phyloP scores from a whole-genome alignment of 441 rosid species.

The Jatropha multifida region DNA sequence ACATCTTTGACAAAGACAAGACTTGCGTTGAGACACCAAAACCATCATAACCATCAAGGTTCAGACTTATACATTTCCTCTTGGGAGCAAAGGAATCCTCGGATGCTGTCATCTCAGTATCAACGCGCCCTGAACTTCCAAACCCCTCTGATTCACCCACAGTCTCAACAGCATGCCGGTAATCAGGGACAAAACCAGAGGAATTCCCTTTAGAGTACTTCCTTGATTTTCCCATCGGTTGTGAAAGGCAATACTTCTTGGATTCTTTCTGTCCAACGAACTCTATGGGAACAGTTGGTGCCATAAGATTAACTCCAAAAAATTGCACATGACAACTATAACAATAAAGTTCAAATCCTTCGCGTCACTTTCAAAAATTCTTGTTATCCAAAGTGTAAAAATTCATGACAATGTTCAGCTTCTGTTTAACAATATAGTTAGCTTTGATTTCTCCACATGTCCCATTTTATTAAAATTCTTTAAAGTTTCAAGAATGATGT shows the following conservation, averaged over 20 bases:
- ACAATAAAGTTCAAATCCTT: conserved; percentile 20
- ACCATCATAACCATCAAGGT: conserved; percentile 39
- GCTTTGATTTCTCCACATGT: not conserved
- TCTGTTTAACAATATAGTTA: not conserved
- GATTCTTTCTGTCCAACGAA: conserved; percentile 53
- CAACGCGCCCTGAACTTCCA: conserved; percentile 61
- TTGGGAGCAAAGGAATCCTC: conserved; percentile 57
- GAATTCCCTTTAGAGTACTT: conserved; percentile 64
- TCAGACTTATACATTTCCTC: conserved; percentile 62
- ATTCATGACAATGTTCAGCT: not conserved
- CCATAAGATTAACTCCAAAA: conserved; percentile 51
- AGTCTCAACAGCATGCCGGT: conserved; percentile 57
- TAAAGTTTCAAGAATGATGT: conserved; percentile 3
- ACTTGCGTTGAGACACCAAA: conserved; percentile 58
- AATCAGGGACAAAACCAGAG: conserved; percentile 64
- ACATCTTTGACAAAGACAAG: conserved; percentile 60
- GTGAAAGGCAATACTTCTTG: conserved; percentile 37
- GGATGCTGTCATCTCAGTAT: conserved; percentile 52
- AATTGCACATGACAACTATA: conserved; percentile 56
- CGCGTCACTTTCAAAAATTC: conserved; percentile 8
- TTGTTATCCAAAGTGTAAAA: not conserved
- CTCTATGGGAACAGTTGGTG: conserved; percentile 65
- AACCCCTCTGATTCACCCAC: conserved; percentile 69
- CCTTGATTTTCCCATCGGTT: conserved; percentile 67
- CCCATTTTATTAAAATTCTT: conserved; percentile 15